Evolutionary conservation across 1,284 basidiomycete genomes (phyloP).

Genomic region (Peniophora sp.): DNA sequence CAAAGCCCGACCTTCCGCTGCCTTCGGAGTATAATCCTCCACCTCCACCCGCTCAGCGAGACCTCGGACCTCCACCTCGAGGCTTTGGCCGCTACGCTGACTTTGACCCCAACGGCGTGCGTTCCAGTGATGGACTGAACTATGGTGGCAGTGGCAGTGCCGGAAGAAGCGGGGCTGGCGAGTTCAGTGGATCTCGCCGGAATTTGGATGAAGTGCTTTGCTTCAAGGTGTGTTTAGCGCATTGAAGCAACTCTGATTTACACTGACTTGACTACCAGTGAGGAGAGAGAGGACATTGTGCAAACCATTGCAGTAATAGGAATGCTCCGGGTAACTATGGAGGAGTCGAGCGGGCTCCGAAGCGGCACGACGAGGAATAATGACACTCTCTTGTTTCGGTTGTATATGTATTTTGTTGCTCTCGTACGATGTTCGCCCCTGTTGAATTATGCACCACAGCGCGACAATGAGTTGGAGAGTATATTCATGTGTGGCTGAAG

Average conservation of each 20-base stretch:
- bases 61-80: slow-evolving; percentile 86
- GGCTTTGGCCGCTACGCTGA: slow-evolving; percentile 84
- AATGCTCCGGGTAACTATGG: slow-evolving; percentile 78
- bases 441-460: too few relatives aligned
- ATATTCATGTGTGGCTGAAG: not conserved
- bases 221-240: slow-evolving; percentile 61
- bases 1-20: slow-evolving; percentile 66
- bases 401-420: too few relatives aligned
- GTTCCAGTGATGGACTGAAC: slow-evolving; percentile 26
- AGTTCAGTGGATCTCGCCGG: slow-evolving; percentile 40
- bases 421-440: too few relatives aligned
- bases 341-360: slow-evolving; percentile 44
- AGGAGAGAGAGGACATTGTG: slow-evolving; percentile 88
- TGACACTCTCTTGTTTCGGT: not conserved
- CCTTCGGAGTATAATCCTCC: slow-evolving; percentile 77
- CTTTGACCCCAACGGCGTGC: slow-evolving; percentile 52
- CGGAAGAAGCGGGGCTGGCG: slow-evolving; percentile 6
- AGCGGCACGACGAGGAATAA: slow-evolving; percentile 24
- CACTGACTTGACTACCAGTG: slow-evolving; percentile 41
- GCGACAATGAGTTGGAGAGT: too few relatives aligned
- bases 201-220: slow-evolving; percentile 85
- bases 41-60: slow-evolving; percentile 63
- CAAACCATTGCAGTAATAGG: slow-evolving; percentile 85
- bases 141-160: slow-evolving; percentile 8
- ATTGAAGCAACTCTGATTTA: slow-evolving; percentile 5